A percentile compares a stretch with the other conserved stretches of the same genome.
Evolutionary conservation across 2,329 filamentous ascomycete genomes (phyloP).

Genomic region (Reticulascus tulasneorum): DNA sequence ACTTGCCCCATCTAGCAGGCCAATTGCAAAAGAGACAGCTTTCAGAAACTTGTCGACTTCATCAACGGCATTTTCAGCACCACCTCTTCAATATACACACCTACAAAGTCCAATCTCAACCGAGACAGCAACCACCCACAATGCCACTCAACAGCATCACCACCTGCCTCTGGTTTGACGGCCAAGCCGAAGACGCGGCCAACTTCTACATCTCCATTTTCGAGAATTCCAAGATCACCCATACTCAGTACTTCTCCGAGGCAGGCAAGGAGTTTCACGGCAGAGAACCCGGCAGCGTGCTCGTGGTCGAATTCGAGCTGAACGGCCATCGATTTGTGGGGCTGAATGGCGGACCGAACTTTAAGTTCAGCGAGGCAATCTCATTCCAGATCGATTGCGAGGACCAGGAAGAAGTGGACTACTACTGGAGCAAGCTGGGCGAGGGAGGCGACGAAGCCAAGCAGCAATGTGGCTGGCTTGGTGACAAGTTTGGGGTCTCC

Average conservation of each 20-base stretch:
- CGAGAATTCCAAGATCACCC: slow-evolving; percentile 30
- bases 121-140: too few relatives aligned
- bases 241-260: slow-evolving; percentile 24
- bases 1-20: too few relatives aligned
- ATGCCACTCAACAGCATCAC: slow-evolving; percentile 14
- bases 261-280: slow-evolving; percentile 26
- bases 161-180: slow-evolving; percentile 38
- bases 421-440: slow-evolving; percentile 40
- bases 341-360: slow-evolving; percentile 39
- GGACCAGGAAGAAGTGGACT: slow-evolving; percentile 42
- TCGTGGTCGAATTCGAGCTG: slow-evolving; percentile 34
- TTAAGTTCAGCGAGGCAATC: slow-evolving; percentile 35
- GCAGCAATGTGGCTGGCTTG: slow-evolving; percentile 41
- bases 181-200: slow-evolving; percentile 36
- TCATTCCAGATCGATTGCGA: slow-evolving; percentile 41
- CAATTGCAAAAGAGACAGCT: too few relatives aligned
- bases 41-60: too few relatives aligned
- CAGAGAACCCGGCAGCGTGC: slow-evolving; percentile 24
- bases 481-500: slow-evolving; percentile 39
- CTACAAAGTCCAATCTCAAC: too few relatives aligned
- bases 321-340: slow-evolving; percentile 34
- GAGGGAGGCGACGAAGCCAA: slow-evolving; percentile 32
- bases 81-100: too few relatives aligned
- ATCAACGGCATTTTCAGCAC: too few relatives aligned
- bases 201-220: slow-evolving; percentile 38